phyloP scores from a whole-genome alignment of 2,329 filamentous ascomycete species.

The Zymoseptoria crescenta region DNA sequence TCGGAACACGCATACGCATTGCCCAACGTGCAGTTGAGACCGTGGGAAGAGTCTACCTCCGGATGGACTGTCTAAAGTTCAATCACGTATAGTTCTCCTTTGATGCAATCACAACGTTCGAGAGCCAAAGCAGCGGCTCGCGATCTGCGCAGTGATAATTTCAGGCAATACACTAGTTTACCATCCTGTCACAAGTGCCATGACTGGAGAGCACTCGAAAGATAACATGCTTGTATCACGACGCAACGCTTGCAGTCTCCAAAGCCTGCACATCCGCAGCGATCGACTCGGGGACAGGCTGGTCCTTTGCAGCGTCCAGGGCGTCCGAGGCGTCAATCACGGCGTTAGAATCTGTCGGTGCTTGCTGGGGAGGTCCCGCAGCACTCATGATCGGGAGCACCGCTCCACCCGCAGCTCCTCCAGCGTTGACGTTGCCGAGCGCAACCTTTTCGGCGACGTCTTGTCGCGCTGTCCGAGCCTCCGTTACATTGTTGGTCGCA shows the following conservation, averaged over 20 bases:
- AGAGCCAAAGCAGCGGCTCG: no score
- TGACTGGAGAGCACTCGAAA: not conserved
- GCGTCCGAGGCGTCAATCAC: not conserved
- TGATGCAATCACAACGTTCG: no score
- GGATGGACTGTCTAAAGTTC: no score
- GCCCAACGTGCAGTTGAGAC: conserved; percentile 14
- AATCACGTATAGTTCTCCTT: no score
- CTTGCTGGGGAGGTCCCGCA: not conserved
- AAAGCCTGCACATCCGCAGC: not conserved
- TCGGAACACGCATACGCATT: conserved; percentile 16
- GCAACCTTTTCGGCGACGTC: conserved; percentile 9
- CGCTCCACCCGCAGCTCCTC: not conserved
- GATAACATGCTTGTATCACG: not conserved
- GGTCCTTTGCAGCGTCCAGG: not conserved
- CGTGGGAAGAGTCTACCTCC: not conserved
- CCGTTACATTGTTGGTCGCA: conserved; percentile 24
- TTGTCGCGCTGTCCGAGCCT: conserved; percentile 20
- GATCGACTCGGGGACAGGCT: not conserved
- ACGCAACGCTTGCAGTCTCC: not conserved
- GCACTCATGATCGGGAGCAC: not conserved
- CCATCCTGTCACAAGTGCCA: not conserved
- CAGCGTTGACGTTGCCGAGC: not conserved
- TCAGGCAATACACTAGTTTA: no score
- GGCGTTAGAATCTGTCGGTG: not conserved
- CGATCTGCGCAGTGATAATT: no score